Evolutionary conservation across 1,139 yeast species (phyloP).

Genomic region (Suhomyces maxii): DNA sequence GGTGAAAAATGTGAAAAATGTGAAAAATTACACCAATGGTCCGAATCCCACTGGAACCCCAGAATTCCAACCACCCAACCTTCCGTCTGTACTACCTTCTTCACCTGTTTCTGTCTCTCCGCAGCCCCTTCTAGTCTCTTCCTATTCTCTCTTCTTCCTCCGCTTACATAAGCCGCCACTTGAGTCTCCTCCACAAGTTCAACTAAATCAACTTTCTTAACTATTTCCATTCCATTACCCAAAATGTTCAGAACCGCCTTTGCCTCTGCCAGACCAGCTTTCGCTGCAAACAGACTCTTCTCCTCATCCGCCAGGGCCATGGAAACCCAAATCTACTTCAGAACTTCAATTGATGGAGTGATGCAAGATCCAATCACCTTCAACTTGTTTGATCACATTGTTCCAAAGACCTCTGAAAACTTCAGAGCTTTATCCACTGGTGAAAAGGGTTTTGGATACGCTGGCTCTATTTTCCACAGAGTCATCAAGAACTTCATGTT

Average conservation of each 20-base stretch:
- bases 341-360: conserved; percentile 37
- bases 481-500: conserved; percentile 45
- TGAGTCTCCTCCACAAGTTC: neutral
- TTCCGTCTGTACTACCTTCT: no score
- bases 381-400: conserved; percentile 81
- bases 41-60: no score
- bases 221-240: neutral
- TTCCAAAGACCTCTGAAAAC: conserved; percentile 97
- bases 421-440: conserved; percentile 97
- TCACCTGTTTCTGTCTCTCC: no score
- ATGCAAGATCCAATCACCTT: conserved; percentile 33
- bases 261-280: conserved; percentile 14
- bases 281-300: conserved; percentile 27
- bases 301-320: conserved; percentile 30
- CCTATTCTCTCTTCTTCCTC: no score
- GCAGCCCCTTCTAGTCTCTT: no score
- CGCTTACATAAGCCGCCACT: neutral
- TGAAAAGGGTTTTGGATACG: conserved; percentile 95
- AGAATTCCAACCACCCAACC: no score
- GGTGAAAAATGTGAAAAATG: no score
- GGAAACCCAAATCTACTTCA: conserved; percentile 39
- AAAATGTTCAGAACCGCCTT: conserved; percentile 16
- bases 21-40: no score
- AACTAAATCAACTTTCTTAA: neutral
- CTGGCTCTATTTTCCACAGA: conserved; percentile 61